Evolutionary conservation across 805 yeast genomes (phyloP).

Genomic region (Limtongozyma cylindracea): DNA sequence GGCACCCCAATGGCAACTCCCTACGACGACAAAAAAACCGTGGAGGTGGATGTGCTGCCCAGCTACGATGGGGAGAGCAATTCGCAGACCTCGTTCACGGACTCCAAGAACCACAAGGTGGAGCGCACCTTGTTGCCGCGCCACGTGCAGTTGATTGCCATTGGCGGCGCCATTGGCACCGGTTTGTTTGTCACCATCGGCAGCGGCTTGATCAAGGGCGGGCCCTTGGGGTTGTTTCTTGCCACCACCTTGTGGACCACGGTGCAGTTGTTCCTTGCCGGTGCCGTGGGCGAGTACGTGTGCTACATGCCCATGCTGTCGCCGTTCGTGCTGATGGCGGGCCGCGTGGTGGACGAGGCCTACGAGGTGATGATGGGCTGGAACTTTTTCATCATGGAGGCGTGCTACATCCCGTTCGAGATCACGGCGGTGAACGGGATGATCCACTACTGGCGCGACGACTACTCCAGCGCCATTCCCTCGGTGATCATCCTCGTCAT

Average conservation of each 20-base stretch:
- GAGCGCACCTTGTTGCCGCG: conserved; percentile 29
- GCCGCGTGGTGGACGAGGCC: conserved; percentile 54
- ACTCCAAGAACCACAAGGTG: conserved; percentile 1
- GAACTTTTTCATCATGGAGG: conserved; percentile 57
- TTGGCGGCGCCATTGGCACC: conserved; percentile 69
- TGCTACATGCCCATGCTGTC: conserved; percentile 54
- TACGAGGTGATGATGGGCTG: conserved; percentile 55
- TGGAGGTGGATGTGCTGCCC: no score
- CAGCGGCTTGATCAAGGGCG: conserved; percentile 30
- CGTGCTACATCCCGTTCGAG: conserved; percentile 64
- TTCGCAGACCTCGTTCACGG: no score
- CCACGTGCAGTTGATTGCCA: conserved; percentile 57
- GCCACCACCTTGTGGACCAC: conserved; percentile 46
- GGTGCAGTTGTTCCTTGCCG: conserved; percentile 40
- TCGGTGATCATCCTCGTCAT: conserved; percentile 37
- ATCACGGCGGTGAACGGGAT: conserved; percentile 60
- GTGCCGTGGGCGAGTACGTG: conserved; percentile 58
- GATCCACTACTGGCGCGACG: conserved; percentile 62
- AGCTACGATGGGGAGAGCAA: no score
- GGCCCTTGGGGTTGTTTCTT: conserved; percentile 42
- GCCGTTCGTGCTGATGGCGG: conserved; percentile 52
- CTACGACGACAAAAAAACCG: no score
- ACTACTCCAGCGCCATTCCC: conserved; percentile 47
- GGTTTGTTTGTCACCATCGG: conserved; percentile 60
- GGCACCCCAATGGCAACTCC: no score